phyloP scores from a whole-genome alignment of 208 protist species.

The Wallacemonas collosoma region DNA sequence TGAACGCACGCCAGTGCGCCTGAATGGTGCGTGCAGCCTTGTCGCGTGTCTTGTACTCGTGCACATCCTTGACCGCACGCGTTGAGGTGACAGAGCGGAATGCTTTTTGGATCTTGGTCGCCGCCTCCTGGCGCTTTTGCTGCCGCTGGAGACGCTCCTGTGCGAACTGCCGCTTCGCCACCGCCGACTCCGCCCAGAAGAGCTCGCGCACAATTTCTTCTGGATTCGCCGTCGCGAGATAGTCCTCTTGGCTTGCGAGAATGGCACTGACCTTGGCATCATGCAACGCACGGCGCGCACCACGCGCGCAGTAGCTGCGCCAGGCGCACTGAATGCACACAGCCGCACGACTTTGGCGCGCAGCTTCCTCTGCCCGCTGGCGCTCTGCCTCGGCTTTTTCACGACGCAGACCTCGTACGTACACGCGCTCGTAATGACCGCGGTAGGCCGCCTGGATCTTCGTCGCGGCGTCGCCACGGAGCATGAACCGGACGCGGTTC shows the following conservation, averaged over 20 bases:
- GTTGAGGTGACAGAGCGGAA: slow-evolving; percentile 43
- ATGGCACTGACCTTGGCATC: slow-evolving; percentile 40
- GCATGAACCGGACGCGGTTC: slow-evolving; percentile 45
- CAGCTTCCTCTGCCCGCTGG: slow-evolving; percentile 29
- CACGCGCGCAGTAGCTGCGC: slow-evolving; percentile 45
- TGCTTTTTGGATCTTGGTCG: slow-evolving; percentile 56
- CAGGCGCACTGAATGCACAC: slow-evolving; percentile 66
- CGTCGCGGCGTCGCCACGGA: slow-evolving; percentile 46
- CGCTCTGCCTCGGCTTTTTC: slow-evolving; percentile 51
- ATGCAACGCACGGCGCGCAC: slow-evolving; percentile 26
- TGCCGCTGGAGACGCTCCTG: slow-evolving; percentile 34
- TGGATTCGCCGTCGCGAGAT: slow-evolving; percentile 53
- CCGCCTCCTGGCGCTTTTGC: slow-evolving; percentile 30
- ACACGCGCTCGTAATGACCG: slow-evolving; percentile 78
- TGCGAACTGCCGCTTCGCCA: slow-evolving; percentile 38
- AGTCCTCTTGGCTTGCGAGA: slow-evolving; percentile 54
- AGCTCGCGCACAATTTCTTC: slow-evolving; percentile 74
- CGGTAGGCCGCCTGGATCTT: slow-evolving; percentile 80
- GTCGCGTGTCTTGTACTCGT: slow-evolving; percentile 16
- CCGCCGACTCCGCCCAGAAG: slow-evolving; percentile 79
- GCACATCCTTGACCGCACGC: slow-evolving; percentile 22
- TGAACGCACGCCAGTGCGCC: slow-evolving; percentile 55
- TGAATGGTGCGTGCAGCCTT: slow-evolving; percentile 53
- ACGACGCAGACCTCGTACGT: slow-evolving; percentile 53
- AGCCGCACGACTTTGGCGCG: slow-evolving; percentile 53